Conservation (phyloP, 1,284 basidiomycete species). For the Trametes hirsuta region DNA sequence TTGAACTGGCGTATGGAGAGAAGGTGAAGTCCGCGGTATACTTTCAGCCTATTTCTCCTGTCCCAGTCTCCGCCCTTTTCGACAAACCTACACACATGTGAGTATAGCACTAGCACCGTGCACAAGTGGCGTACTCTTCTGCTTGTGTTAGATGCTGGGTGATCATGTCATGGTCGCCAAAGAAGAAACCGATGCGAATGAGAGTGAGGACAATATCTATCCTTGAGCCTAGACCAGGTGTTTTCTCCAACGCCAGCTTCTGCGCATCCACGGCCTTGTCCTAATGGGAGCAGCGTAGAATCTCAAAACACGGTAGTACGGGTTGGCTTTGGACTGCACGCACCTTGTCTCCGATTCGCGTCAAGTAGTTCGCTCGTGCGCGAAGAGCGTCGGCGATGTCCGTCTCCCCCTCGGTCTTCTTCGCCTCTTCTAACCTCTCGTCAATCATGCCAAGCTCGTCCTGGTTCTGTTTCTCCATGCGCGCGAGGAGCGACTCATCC, state of each 20-base stretch:
- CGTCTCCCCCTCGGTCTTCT: conserved; percentile 92
- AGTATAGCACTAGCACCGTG: background rate
- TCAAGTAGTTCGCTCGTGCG: conserved; percentile 87
- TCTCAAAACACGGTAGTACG: background rate
- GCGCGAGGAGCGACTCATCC: conserved; percentile 64
- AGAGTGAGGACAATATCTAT: conserved; percentile 94
- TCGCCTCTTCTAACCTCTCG: conserved; percentile 80
- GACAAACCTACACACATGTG: conserved; percentile 63
- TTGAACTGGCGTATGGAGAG: conserved; percentile 87
- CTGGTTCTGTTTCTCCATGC: conserved; percentile 78
- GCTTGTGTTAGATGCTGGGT: conserved; percentile 79
- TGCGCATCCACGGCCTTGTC: conserved; percentile 81
- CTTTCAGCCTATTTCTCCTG: conserved; percentile 93
- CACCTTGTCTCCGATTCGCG: conserved; percentile 92
- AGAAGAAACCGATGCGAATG: conserved; percentile 92
- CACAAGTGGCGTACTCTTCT: conserved; percentile 62
- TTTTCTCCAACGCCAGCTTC: conserved; percentile 88
- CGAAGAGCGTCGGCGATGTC: conserved; percentile 90
- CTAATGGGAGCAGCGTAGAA: conserved; percentile 36
- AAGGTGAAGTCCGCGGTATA: conserved; percentile 89
- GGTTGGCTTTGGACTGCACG: conserved; percentile 15
- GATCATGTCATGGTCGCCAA: conserved; percentile 79
- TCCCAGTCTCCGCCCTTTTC: conserved; percentile 99
- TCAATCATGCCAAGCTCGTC: conserved; percentile 81
- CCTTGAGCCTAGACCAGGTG: conserved; percentile 88